Base-by-base conservation (phyloP, 495 filamentous ascomycete genomes). In the Amorphotheca resinae region DNA sequence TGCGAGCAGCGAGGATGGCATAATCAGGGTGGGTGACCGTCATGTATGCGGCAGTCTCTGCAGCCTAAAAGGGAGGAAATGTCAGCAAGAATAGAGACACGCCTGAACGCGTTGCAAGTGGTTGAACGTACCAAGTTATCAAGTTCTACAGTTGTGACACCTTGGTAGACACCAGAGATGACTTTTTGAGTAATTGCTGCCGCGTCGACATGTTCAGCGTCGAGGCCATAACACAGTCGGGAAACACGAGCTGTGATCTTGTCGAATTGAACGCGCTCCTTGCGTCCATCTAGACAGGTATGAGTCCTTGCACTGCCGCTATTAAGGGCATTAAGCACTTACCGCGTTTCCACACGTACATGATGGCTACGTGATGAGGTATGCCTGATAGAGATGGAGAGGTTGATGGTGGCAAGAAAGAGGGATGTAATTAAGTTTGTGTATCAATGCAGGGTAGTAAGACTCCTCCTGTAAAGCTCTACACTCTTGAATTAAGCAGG, bases 201-300 rank as follows among this genome's bases (percentile, higher is more conserved):
- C 37, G 91, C 87, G 66, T 98, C 91, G 53, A 98, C 84, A 70
- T 98, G 91, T 45, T 95, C 91, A 33, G 80, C 72, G 61, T 98
- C 93, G 43, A 98, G 78, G 44, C 91, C 88, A 62, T 98, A 98
- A 72, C 91, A 98, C 41, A 98, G 76, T 41, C 91, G 74, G 21
- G 91, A 98, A 33, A 98, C 91, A 64, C 91, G 87, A 50, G 91
- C 91, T 47, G 91, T 96, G 74, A 98, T 98, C 68, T 98, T 98
- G 70, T 98, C 91, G 71, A 98, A 98, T 63, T 98, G 91, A 44
- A 98, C 91, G 63, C 91, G 91, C 76, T 98, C 91, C 72, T 96
- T 95, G 71, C 91, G 89, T 66, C 91, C 91, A 73, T 98, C 89
- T 96, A 38, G 4, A 32, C 11, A 20, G 18, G 45, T 37, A 57